Percentiles rank a stretch among this genome's conserved stretches.
Conservation (phyloP, 257 asterid genomes). For the Solanum phureja region DNA sequence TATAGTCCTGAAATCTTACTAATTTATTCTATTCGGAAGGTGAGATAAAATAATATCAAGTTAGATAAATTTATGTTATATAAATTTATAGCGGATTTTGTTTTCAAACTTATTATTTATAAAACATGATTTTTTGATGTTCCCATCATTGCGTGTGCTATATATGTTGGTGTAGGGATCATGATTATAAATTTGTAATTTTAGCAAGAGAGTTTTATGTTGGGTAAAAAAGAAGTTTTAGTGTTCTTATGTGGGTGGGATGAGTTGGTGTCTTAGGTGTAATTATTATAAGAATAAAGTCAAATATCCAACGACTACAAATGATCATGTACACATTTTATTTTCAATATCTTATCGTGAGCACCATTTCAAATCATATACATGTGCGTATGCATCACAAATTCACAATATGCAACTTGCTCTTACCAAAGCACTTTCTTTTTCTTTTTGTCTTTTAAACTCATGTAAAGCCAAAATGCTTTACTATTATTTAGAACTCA, state of each 20-base stretch:
- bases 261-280: neutral
- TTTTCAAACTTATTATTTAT: neutral
- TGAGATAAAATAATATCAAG: too few species aligned
- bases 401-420: neutral
- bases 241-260: neutral
- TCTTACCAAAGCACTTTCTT: neutral
- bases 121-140: neutral
- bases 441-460: neutral
- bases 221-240: neutral
- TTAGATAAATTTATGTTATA: too few species aligned
- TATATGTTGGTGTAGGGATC: neutral
- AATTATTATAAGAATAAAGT: neutral
- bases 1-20: too few species aligned
- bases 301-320: neutral
- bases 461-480: neutral
- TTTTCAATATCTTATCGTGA: neutral
- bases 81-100: too few species aligned
- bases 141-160: neutral
- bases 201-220: neutral
- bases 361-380: neutral
- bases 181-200: neutral
- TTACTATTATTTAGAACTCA: neutral
- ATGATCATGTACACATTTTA: too few species aligned
- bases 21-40: too few species aligned
- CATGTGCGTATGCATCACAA: neutral